phyloP scores from a whole-genome alignment of 1,284 basidiomycete species.

The Amylostereum areolatum region DNA sequence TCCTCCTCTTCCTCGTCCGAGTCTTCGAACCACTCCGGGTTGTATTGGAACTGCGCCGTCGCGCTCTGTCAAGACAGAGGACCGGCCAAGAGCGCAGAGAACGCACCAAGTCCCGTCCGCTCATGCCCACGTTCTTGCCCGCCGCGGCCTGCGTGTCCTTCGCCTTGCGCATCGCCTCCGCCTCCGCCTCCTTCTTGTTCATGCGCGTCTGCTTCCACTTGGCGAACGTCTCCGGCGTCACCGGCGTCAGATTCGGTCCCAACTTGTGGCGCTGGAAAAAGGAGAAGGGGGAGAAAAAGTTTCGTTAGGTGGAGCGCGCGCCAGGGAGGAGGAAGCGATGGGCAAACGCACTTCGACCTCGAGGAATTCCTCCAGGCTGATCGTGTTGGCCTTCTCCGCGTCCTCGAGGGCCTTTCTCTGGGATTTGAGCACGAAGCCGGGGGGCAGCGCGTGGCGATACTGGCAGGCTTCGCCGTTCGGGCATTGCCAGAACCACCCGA shows the following conservation, averaged over 20 bases:
- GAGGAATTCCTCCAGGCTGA: conserved; percentile 95
- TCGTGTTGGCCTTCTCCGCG: conserved; percentile 83
- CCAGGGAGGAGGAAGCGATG: conserved; percentile 1
- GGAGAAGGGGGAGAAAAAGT: background rate
- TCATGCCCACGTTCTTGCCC: conserved; percentile 92
- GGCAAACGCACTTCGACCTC: conserved; percentile 78
- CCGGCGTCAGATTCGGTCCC: conserved; percentile 87
- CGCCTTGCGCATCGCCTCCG: conserved; percentile 75
- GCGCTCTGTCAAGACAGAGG: conserved; percentile 5
- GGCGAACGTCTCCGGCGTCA: conserved; percentile 91
- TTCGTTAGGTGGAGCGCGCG: background rate
- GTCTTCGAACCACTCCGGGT: conserved; percentile 92
- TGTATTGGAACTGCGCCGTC: conserved; percentile 77
- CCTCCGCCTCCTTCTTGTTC: conserved; percentile 89
- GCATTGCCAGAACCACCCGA: conserved; percentile 94
- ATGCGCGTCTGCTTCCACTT: conserved; percentile 92
- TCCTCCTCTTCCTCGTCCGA: conserved; percentile 72
- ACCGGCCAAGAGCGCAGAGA: conserved; percentile 3
- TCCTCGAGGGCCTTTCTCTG: conserved; percentile 84
- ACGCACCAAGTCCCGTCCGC: conserved; percentile 87
- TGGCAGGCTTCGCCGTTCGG: conserved; percentile 87
- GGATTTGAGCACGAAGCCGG: conserved; percentile 92
- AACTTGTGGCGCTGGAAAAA: conserved; percentile 82
- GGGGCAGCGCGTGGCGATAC: conserved; percentile 93
- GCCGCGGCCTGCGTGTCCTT: conserved; percentile 84